phyloP scores from a whole-genome alignment of 495 filamentous ascomycete genomes.

The Aspergillus sparsus region DNA sequence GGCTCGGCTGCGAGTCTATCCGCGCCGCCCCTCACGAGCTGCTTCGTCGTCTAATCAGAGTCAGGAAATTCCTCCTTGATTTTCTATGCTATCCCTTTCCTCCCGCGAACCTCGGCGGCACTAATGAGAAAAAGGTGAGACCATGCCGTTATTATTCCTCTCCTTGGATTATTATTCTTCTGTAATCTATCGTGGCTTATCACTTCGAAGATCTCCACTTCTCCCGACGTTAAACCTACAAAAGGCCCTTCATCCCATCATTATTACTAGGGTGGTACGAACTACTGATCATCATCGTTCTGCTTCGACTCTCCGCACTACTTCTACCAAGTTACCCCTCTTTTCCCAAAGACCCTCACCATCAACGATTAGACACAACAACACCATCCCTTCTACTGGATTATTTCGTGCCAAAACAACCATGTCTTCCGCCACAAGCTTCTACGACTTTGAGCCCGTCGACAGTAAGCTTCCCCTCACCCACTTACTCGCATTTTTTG shows the following conservation, averaged over 20 bases:
- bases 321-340: neutral
- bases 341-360: neutral
- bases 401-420: conserved; percentile 33
- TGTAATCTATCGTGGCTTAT: conserved; percentile 6
- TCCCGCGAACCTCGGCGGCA: conserved; percentile 13
- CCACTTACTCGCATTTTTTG: neutral
- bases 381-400: conserved; percentile 8
- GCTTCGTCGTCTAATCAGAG: neutral
- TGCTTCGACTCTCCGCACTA: neutral
- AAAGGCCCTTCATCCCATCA: neutral
- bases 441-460: conserved; percentile 89
- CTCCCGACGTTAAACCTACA: neutral
- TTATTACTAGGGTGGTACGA: neutral
- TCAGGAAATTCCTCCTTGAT: neutral
- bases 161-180: neutral
- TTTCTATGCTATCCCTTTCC: neutral
- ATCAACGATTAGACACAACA: neutral
- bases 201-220: neutral
- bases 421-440: conserved; percentile 86
- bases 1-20: conserved; percentile 8
- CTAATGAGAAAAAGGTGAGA: neutral
- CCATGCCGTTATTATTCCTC: neutral
- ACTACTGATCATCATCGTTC: neutral
- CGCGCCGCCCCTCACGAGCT: conserved; percentile 7
- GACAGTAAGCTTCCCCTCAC: conserved; percentile 60